phyloP scores from a whole-genome alignment of 192 early-diverging fungal genomes.

The Ambispora gerdemannii region DNA sequence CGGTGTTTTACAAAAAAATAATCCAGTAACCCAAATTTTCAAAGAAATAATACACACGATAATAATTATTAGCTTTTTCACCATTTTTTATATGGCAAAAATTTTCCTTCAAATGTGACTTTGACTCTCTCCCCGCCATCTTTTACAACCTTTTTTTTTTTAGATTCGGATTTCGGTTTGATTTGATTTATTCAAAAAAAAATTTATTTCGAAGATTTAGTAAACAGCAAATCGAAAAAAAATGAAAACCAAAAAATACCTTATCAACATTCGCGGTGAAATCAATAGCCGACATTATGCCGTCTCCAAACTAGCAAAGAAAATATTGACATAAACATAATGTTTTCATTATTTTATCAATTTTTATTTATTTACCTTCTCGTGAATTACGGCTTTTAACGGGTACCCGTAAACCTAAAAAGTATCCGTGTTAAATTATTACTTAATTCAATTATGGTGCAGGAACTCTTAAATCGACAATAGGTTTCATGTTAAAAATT shows the following conservation, averaged over 20 bases:
- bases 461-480: too few relatives aligned
- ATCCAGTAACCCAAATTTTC: too few relatives aligned
- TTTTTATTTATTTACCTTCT: slow-evolving; percentile 39
- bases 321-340: background rate
- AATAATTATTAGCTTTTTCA: too few relatives aligned
- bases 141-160: slow-evolving; percentile 25
- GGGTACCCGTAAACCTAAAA: slow-evolving; percentile 41
- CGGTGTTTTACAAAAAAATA: too few relatives aligned
- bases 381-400: slow-evolving; percentile 43
- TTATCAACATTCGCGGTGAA: slow-evolving; percentile 41
- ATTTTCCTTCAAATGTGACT: slow-evolving; percentile 44
- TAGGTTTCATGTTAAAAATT: too few relatives aligned
- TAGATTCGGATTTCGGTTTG: too few relatives aligned
- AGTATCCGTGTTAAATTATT: background rate
- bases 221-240: too few relatives aligned
- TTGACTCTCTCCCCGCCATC: slow-evolving; percentile 40
- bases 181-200: too few relatives aligned
- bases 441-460: background rate
- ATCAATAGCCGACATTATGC: slow-evolving; percentile 50
- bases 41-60: too few relatives aligned
- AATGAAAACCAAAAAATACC: slow-evolving; percentile 37
- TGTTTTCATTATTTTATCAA: too few relatives aligned
- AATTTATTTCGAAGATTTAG: too few relatives aligned
- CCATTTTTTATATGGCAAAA: slow-evolving; percentile 43
- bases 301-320: slow-evolving; percentile 47